Conservation (phyloP, 768 basidiomycete species). For the Coprinopsis marcescibilis region DNA sequence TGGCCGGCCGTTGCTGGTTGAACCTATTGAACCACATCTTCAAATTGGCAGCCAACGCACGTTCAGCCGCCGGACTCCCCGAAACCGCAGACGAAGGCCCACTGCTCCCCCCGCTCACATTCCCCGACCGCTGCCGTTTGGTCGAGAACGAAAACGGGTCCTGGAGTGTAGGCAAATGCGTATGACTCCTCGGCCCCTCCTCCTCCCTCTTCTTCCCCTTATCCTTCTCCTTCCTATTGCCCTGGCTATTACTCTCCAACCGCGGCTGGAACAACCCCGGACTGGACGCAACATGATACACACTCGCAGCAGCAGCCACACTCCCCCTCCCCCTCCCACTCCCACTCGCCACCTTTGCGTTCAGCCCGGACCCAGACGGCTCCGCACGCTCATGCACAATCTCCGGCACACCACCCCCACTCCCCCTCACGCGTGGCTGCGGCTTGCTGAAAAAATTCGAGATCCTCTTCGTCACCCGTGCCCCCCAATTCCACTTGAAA, state of each 20-base stretch:
- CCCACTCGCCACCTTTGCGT: neutral
- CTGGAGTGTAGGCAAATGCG: neutral
- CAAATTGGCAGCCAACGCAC: neutral
- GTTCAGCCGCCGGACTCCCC: neutral
- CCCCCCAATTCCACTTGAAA: conserved; percentile 58
- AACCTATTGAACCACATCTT: conserved; percentile 7
- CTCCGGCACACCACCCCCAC: neutral
- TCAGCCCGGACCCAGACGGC: neutral
- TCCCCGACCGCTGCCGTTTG: conserved; percentile 1
- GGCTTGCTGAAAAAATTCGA: conserved; percentile 43
- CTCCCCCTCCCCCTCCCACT: too few relatives aligned
- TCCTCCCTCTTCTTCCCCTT: conserved; percentile 24
- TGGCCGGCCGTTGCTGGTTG: neutral
- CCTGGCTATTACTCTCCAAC: neutral
- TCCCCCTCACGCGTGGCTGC: neutral
- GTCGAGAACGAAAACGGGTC: neutral
- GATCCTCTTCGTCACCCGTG: conserved; percentile 35
- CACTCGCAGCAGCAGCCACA: neutral
- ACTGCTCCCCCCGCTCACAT: conserved; percentile 3
- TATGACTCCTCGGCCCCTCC: conserved; percentile 8
- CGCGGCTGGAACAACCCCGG: conserved; percentile 5
- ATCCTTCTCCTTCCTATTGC: conserved; percentile 11
- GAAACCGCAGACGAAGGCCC: conserved; percentile 11
- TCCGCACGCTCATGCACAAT: neutral
- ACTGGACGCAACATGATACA: conserved; percentile 10